Evolutionary conservation across 2,329 filamentous ascomycete species (phyloP).

Genomic region (Bipolaris zeicola): DNA sequence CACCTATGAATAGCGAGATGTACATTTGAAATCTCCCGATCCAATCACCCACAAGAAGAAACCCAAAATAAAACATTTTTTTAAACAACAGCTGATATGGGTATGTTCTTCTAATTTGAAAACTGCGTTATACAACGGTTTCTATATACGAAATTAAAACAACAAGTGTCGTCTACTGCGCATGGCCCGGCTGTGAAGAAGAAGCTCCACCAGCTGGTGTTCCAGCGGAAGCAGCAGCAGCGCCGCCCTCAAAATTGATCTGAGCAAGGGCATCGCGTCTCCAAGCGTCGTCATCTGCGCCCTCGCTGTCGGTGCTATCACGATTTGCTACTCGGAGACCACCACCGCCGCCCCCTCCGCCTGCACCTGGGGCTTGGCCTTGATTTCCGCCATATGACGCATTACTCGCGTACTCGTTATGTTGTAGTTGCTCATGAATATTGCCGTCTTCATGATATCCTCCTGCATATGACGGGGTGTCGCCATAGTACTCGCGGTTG

Average conservation of each 20-base stretch:
- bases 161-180: neutral
- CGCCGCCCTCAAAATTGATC: constrained; percentile 19
- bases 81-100: too few species aligned
- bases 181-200: neutral
- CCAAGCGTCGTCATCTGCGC: constrained; percentile 17
- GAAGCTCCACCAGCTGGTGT: neutral
- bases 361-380: neutral
- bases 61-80: too few species aligned
- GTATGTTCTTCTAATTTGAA: too few species aligned
- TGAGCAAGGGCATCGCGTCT: constrained; percentile 22
- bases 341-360: constrained; percentile 28
- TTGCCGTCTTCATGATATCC: constrained; percentile 8
- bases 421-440: constrained; percentile 3
- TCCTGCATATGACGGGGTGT: neutral
- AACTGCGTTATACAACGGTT: too few species aligned
- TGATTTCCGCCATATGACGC: constrained; percentile 9
- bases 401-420: constrained; percentile 5
- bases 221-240: neutral
- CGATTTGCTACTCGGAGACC: constrained; percentile 53
- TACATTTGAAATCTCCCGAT: too few species aligned
- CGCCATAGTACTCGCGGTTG: constrained; percentile 11
- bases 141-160: too few species aligned
- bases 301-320: constrained; percentile 32
- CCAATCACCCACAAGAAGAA: too few species aligned
- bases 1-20: too few species aligned